A percentile compares a stretch with the other conserved stretches of the same genome.
phyloP scores from a whole-genome alignment of 2,329 filamentous ascomycete species.

The Macrophomina pseudophaseolina region DNA sequence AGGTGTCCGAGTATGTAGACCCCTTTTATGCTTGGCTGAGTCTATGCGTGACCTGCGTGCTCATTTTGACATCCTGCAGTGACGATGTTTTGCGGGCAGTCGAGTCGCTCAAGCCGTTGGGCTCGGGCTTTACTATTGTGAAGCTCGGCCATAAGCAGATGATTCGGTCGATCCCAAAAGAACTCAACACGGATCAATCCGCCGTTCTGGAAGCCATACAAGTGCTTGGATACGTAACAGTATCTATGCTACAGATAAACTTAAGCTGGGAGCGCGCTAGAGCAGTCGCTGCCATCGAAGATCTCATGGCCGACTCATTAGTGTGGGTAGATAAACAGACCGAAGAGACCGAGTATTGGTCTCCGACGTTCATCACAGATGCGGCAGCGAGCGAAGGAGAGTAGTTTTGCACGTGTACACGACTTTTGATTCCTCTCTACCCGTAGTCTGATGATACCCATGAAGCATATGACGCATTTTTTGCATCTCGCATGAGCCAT shows the following conservation, averaged over 20 bases:
- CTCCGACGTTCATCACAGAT: constrained; percentile 70
- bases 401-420: constrained; percentile 3
- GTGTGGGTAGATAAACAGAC: constrained; percentile 92
- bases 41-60: not conserved
- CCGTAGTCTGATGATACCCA: constrained; percentile 25
- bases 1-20: constrained; percentile 73
- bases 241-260: constrained; percentile 87
- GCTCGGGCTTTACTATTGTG: constrained; percentile 84
- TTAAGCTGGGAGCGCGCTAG: constrained; percentile 83
- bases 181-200: constrained; percentile 92
- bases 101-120: constrained; percentile 82
- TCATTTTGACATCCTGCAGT: constrained; percentile 45
- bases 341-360: constrained; percentile 93
- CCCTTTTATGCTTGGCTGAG: constrained; percentile 8
- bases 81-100: constrained; percentile 93
- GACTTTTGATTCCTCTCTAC: constrained; percentile 24
- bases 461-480: constrained; percentile 25
- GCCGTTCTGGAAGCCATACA: constrained; percentile 91
- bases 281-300: constrained; percentile 87
- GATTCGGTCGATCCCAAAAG: constrained; percentile 91
- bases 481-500: constrained; percentile 27
- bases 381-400: constrained; percentile 20
- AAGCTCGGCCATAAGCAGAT: constrained; percentile 83
- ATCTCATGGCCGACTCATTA: constrained; percentile 85
- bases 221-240: constrained; percentile 85